phyloP scores from a whole-genome alignment of 2,329 filamentous ascomycete genomes.

The Arthroderma sp. region DNA sequence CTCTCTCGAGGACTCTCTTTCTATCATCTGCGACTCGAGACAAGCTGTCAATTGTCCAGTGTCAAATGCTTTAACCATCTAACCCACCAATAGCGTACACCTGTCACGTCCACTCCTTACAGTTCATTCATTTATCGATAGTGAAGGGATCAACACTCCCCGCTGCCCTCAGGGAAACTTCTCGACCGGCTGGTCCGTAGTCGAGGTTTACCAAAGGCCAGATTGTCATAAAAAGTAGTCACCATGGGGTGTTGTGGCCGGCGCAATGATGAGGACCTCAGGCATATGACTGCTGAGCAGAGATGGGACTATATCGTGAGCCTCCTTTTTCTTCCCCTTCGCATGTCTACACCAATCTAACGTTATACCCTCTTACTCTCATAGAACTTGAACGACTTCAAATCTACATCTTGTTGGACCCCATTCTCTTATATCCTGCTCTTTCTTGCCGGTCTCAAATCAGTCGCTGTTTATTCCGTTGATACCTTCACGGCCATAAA shows the following conservation, averaged over 20 bases:
- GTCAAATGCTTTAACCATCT: no score
- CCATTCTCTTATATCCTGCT: conserved; percentile 73
- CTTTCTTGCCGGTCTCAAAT: conserved; percentile 65
- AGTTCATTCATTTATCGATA: no score
- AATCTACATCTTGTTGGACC: conserved; percentile 62
- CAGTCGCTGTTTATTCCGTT: conserved; percentile 71
- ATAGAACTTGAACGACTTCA: conserved; percentile 60
- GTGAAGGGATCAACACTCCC: no score
- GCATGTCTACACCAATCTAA: neutral
- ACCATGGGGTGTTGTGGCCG: conserved; percentile 56
- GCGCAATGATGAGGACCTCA: conserved; percentile 41
- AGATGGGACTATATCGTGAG: conserved; percentile 89
- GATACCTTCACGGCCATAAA: conserved; percentile 92
- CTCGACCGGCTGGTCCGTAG: no score
- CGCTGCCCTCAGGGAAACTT: no score
- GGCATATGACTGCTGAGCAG: conserved; percentile 63
- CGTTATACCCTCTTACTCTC: neutral
- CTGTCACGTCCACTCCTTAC: no score
- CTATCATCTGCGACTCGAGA: no score
- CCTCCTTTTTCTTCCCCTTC: conserved; percentile 8
- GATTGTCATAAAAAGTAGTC: neutral
- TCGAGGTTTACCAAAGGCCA: no score
- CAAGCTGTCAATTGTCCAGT: no score
- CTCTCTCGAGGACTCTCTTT: no score
- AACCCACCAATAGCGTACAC: no score